Evolutionary conservation across 2,329 filamentous ascomycete genomes (phyloP), one percentile per base, ranked within the genome.

Genomic region (Exutisphaerella laricina): DNA sequence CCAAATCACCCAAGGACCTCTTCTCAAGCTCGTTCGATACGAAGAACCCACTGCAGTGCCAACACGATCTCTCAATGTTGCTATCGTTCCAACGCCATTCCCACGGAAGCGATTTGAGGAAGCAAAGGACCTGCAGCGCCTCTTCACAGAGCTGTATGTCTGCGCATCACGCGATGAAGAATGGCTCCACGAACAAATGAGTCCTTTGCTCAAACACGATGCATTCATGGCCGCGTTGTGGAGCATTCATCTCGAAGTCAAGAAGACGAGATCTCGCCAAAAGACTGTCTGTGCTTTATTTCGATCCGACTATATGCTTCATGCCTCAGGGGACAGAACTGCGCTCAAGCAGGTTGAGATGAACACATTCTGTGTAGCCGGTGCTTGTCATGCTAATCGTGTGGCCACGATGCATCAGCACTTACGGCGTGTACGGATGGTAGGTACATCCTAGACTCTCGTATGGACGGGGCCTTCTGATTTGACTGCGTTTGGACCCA

Each of bases 71-170:
- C 50, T 69, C 8, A 61, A 61, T 4, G 61, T 64, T 16, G 58
- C 56, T 30, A 43, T 67, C 10, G 59, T 63, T 17, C 66, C 66
- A 1, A 63, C 65, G 0, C 45, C 53, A 1, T 68, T 67, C 39
- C 65, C 64, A 3, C 50, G 51, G 16, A 30, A 39, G 2, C 49
- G 47, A 3, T 70, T 68, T 41, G 36, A 64, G 10, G 48, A 62
- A 74, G 66, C 74, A 72, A 17, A 67, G 74, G 45, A 74, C 67
- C 53, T 84, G 67, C 62, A 83, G 77, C 64, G 74, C 68, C 61
- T 79, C 74, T 69, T 73, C 73, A 55, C 75, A 70, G 56, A 79
- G 73, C 58, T 70, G 3, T 70, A 70, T 39, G 54, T 63, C 68
- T 78, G 44, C 67, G 78, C 62, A 67, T 80, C 51, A 2, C 56